Percentiles rank a stretch among this genome's conserved stretches.
Evolutionary conservation across 1,284 basidiomycete species (phyloP).

Genomic region (Apiotrichum siamense): DNA sequence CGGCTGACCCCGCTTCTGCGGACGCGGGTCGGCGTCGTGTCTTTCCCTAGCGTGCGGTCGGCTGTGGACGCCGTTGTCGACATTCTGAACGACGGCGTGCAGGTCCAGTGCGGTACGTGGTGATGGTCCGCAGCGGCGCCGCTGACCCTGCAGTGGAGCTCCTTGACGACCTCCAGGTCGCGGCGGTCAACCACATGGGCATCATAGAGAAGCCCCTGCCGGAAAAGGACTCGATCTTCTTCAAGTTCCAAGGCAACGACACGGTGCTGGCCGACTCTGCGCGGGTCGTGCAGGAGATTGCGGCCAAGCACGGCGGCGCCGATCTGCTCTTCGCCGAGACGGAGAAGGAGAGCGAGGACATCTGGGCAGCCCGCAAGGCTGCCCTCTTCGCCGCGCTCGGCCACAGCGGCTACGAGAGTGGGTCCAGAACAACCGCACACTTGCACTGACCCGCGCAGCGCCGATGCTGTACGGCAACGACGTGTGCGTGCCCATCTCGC

Average conservation of each 20-base stretch:
- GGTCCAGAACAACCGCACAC: not conserved
- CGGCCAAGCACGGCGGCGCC: conserved; percentile 59
- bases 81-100: conserved; percentile 56
- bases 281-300: conserved; percentile 44
- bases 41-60: conserved; percentile 49
- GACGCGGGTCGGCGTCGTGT: conserved; percentile 53
- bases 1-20: conserved; percentile 68
- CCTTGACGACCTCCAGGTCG: conserved; percentile 63
- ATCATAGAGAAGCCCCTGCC: conserved; percentile 54
- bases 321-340: conserved; percentile 62
- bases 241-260: conserved; percentile 68
- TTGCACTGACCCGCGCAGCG: conserved; percentile 51
- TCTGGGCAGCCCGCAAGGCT: conserved; percentile 80
- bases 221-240: conserved; percentile 67
- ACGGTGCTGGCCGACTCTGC: conserved; percentile 16
- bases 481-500: conserved; percentile 74
- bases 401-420: conserved; percentile 14
- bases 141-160: conserved; percentile 59
- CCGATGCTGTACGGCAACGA: conserved; percentile 68
- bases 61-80: conserved; percentile 59
- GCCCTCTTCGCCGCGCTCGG: conserved; percentile 65
- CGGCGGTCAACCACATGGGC: conserved; percentile 59
- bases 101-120: conserved; percentile 36
- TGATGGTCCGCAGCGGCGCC: not conserved
- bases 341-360: conserved; percentile 61